Percentiles rank a stretch among this genome's conserved stretches.
Conservation (phyloP, 495 filamentous ascomycete genomes). For the Penicillium verhagenii region DNA sequence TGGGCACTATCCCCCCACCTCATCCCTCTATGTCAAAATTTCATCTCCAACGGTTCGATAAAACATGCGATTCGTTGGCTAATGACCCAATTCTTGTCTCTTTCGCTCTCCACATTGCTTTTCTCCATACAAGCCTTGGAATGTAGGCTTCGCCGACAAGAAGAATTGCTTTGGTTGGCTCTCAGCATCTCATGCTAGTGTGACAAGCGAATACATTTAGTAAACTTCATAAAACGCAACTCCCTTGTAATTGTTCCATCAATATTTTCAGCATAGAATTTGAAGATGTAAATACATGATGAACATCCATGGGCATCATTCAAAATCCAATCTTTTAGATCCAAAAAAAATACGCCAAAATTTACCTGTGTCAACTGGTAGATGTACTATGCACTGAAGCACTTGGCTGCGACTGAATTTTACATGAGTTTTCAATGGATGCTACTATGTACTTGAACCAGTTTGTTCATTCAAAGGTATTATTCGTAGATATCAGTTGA, state of each 20-base stretch:
- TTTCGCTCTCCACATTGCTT: slow-evolving; percentile 21
- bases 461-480: too few species aligned
- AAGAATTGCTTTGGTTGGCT: slow-evolving; percentile 44
- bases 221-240: slow-evolving; percentile 11
- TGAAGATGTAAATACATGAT: background rate
- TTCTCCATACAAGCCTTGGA: slow-evolving; percentile 32
- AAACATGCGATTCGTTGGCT: slow-evolving; percentile 32
- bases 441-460: too few species aligned
- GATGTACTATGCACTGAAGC: too few species aligned
- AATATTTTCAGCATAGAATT: too few species aligned
- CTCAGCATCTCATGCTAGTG: slow-evolving; percentile 47
- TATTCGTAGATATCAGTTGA: too few species aligned
- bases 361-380: too few species aligned
- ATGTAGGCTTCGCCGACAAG: slow-evolving; percentile 37
- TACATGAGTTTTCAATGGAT: too few species aligned
- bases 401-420: too few species aligned
- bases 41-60: slow-evolving; percentile 33
- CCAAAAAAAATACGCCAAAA: background rate
- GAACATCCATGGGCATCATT: too few species aligned
- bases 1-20: slow-evolving; percentile 19
- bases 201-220: slow-evolving; percentile 44
- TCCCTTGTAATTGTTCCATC: background rate
- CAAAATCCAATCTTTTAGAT: too few species aligned
- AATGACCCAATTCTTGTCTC: slow-evolving; percentile 21
- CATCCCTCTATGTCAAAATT: slow-evolving; percentile 20